Evolutionary conservation across 805 yeast genomes (phyloP).

Genomic region (Wickerhamomyces xylosicus): DNA sequence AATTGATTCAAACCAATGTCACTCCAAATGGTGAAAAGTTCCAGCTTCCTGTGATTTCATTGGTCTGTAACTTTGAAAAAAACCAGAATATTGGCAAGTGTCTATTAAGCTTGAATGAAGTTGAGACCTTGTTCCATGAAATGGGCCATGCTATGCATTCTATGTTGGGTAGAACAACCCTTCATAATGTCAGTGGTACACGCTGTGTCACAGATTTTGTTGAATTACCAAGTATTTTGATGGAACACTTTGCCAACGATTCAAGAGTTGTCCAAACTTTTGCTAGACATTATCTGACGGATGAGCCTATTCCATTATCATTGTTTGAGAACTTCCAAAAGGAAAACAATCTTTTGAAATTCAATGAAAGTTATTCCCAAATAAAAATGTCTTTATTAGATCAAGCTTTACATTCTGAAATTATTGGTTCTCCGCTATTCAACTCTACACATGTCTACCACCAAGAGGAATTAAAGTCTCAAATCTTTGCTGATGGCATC

Average conservation of each 20-base stretch:
- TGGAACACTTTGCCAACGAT: slow-evolving; percentile 88
- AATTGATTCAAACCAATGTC: slow-evolving; percentile 24
- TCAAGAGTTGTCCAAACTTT: slow-evolving; percentile 62
- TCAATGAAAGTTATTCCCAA: slow-evolving; percentile 77
- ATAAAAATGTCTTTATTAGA: slow-evolving; percentile 85
- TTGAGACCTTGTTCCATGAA: slow-evolving; percentile 92
- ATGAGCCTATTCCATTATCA: slow-evolving; percentile 42
- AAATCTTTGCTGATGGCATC: slow-evolving; percentile 54
- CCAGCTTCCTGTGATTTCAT: slow-evolving; percentile 84
- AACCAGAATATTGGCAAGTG: slow-evolving; percentile 36
- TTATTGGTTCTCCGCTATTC: slow-evolving; percentile 29
- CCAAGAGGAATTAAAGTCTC: slow-evolving; percentile 43
- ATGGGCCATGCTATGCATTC: slow-evolving; percentile 99
- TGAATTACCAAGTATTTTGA: slow-evolving; percentile 90
- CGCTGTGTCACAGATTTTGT: slow-evolving; percentile 95
- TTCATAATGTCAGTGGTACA: slow-evolving; percentile 92
- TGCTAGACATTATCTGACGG: slow-evolving; percentile 60
- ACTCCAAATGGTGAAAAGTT: slow-evolving; percentile 34
- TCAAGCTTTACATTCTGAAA: slow-evolving; percentile 53
- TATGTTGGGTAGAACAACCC: slow-evolving; percentile 83
- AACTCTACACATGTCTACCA: slow-evolving; percentile 59
- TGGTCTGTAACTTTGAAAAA: slow-evolving; percentile 71
- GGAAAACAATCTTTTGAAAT: slow-evolving; percentile 42
- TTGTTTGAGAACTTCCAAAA: slow-evolving; percentile 40
- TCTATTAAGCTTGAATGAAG: slow-evolving; percentile 61